Percentiles rank a stretch among this genome's conserved stretches.
Conservation (phyloP, 441 rosid genomes). For the Adansonia rubrostipa region DNA sequence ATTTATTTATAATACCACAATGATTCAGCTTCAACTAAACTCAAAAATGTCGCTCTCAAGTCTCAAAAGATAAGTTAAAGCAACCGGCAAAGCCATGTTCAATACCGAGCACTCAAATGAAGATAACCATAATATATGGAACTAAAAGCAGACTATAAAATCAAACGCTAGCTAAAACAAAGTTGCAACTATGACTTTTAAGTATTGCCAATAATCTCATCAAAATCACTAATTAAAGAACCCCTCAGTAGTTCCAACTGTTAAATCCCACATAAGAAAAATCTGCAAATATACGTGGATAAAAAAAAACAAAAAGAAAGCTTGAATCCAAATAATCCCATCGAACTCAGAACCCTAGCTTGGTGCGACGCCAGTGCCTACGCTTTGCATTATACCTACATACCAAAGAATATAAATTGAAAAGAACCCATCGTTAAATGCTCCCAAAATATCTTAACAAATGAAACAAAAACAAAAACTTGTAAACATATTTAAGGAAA, state of each 20-base stretch:
- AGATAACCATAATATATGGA: background rate
- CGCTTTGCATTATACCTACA: slow-evolving; percentile 92
- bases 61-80: background rate
- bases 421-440: background rate
- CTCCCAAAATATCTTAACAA: background rate
- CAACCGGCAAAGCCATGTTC: background rate
- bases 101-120: background rate
- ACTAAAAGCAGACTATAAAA: background rate
- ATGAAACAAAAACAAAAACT: background rate
- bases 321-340: background rate
- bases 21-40: background rate
- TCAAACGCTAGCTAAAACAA: background rate
- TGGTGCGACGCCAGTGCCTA: slow-evolving; percentile 96
- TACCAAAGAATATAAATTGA: background rate
- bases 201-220: background rate
- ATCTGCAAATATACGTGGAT: background rate
- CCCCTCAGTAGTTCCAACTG: background rate
- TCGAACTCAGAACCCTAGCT: slow-evolving; percentile 76
- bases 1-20: background rate
- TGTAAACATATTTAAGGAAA: background rate
- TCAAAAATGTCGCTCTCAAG: background rate
- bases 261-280: slow-evolving; percentile 7
- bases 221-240: slow-evolving; percentile 2
- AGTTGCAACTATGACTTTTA: background rate
- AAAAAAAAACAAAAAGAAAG: background rate